Conservation (phyloP, 139 green algal genomes). For the Zygnema circumcarinatum region DNA sequence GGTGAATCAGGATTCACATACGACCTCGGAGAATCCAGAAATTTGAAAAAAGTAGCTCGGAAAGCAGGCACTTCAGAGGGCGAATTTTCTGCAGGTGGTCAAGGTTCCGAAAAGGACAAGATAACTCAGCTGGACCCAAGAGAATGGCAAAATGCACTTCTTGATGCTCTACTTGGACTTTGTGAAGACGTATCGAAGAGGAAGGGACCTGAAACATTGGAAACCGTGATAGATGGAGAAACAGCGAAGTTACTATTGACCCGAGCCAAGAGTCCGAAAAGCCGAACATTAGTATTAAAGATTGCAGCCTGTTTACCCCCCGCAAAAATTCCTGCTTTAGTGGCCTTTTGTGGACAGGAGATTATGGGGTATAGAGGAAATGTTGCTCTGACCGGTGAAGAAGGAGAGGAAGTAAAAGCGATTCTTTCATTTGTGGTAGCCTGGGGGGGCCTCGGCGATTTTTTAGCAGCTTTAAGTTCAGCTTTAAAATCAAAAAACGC, state of each 20-base stretch:
- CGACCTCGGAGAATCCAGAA: no score
- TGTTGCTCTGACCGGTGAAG: background rate
- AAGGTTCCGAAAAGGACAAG: background rate
- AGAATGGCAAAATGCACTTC: background rate
- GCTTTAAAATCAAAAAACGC: background rate
- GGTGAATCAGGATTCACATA: no score
- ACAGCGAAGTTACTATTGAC: background rate
- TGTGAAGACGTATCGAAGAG: background rate
- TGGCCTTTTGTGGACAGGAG: background rate
- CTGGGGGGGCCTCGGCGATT: background rate
- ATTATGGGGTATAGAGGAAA: background rate
- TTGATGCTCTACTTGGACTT: background rate
- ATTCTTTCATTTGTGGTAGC: background rate
- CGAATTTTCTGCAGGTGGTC: background rate
- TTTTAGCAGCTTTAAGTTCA: background rate
- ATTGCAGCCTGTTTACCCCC: background rate
- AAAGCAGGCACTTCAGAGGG: no score
- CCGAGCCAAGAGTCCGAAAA: background rate
- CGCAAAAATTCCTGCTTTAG: background rate
- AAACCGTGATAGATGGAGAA: background rate
- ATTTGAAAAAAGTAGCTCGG: no score
- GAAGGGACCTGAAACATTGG: background rate
- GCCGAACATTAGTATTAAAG: background rate
- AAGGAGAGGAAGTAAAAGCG: background rate
- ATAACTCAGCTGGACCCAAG: background rate